phyloP scores from a whole-genome alignment of 495 filamentous ascomycete genomes.

The Chaetomium fimeti region DNA sequence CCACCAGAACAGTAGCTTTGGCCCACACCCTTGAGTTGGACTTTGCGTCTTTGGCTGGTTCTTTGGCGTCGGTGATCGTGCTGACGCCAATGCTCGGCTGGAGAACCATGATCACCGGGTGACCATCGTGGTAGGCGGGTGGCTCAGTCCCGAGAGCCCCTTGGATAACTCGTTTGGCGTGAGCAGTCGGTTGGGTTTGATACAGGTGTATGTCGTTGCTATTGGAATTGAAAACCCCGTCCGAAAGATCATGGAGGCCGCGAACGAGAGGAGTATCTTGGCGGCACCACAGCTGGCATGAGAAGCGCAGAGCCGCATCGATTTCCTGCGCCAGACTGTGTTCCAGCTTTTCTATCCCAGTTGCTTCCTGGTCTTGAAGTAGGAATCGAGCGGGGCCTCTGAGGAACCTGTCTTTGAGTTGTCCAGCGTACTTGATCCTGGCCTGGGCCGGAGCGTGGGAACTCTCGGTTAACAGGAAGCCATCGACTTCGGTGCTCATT shows the following conservation, averaged over 20 bases:
- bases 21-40: constrained; percentile 7
- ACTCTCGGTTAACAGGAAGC: neutral
- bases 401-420: constrained; percentile 27
- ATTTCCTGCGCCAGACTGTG: constrained; percentile 7
- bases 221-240: neutral
- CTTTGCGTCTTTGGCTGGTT: neutral
- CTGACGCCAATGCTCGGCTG: constrained; percentile 13
- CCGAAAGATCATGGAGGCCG: constrained; percentile 8
- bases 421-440: constrained; percentile 16
- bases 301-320: constrained; percentile 26
- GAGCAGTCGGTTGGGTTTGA: constrained; percentile 2
- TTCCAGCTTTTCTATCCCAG: constrained; percentile 25
- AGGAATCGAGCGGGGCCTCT: constrained; percentile 24
- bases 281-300: constrained; percentile 26
- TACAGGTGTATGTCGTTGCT: constrained; percentile 22
- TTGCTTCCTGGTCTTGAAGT: constrained; percentile 14
- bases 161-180: too few relatives aligned
- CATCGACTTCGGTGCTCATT: constrained; percentile 1
- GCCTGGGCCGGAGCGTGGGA: constrained; percentile 14
- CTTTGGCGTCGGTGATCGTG: neutral
- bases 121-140: constrained; percentile 9
- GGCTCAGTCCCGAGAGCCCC: neutral
- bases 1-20: constrained; percentile 16
- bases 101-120: constrained; percentile 21
- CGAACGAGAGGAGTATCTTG: constrained; percentile 6